A percentile compares a stretch with the other conserved stretches of the same genome.
These are phyloP conservation scores for Ophiocytium majus DNA, from an alignment of 352 stramenopile species.

Conservation along the genomic window DNA sequence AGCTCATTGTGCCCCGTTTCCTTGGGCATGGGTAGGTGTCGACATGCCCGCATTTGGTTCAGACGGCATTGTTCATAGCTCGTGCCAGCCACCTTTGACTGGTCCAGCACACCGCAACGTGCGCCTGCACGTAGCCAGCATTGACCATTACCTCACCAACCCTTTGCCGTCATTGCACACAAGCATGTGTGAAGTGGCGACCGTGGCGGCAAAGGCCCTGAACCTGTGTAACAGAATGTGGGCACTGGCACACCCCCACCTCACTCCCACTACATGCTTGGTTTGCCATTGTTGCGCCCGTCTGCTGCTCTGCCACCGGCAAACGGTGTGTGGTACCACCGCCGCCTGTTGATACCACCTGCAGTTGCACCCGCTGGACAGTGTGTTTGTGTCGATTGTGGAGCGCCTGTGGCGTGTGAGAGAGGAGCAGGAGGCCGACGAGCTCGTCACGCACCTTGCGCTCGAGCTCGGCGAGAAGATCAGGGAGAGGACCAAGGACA, in stretches of 20 bases:
- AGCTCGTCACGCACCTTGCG: conserved; percentile 5
- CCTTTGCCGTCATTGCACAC: neutral
- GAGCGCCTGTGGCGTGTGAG: neutral
- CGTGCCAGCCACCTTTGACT: no score
- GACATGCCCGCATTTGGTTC: no score
- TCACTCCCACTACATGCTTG: neutral
- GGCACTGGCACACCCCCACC: neutral
- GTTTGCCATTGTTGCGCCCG: neutral
- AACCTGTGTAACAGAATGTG: neutral
- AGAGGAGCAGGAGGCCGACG: neutral
- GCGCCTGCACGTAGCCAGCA: no score
- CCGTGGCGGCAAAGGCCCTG: neutral
- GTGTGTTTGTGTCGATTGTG: conserved; percentile 1
- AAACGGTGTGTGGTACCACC: no score
- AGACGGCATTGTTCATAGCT: no score
- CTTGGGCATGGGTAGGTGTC: no score
- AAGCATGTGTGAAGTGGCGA: neutral
- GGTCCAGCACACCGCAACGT: no score
- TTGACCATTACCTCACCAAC: no score
- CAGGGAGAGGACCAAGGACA: conserved; percentile 17
- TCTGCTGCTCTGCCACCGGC: no score
- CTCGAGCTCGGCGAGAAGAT: conserved; percentile 15
- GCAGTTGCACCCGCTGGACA: neutral
- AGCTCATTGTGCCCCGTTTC: no score
- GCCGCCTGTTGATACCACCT: no score